These are phyloP conservation scores for Mortierella sp. DNA, from an alignment of 371 early-diverging fungal species.

Conservation along the genomic window DNA sequence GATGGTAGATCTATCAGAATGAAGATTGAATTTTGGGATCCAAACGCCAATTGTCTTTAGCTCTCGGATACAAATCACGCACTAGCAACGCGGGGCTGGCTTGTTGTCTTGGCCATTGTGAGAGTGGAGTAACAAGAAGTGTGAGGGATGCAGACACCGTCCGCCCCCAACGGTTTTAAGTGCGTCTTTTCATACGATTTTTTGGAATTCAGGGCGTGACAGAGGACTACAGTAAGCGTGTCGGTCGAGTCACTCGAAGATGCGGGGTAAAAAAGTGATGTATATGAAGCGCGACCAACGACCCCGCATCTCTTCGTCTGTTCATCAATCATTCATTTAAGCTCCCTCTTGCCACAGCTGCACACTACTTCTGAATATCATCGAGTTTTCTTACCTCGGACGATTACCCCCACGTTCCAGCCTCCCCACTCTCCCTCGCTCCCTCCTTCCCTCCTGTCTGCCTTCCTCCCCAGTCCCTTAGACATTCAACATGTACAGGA, in stretches of 20 bases:
- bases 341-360: not conserved
- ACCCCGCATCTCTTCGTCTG: not conserved
- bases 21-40: too few species aligned
- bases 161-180: too few species aligned
- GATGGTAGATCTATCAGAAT: too few species aligned
- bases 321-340: not conserved
- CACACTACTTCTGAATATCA: not conserved
- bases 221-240: too few species aligned
- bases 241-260: too few species aligned
- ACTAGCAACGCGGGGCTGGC: constrained; percentile 21
- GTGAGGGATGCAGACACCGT: not conserved
- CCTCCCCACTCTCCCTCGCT: not conserved
- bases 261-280: too few species aligned
- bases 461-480: not conserved
- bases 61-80: not conserved
- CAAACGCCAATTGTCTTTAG: not conserved
- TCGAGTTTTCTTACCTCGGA: not conserved
- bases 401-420: not conserved
- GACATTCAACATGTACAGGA: constrained; percentile 58
- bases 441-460: not conserved
- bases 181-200: too few species aligned
- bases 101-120: constrained; percentile 35
- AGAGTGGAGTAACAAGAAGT: not conserved
- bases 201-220: too few species aligned
- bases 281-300: too few species aligned